Percentiles rank a stretch among this genome's conserved stretches.
phyloP scores from a whole-genome alignment of 1,284 basidiomycete species.

The Irpex sp. region DNA sequence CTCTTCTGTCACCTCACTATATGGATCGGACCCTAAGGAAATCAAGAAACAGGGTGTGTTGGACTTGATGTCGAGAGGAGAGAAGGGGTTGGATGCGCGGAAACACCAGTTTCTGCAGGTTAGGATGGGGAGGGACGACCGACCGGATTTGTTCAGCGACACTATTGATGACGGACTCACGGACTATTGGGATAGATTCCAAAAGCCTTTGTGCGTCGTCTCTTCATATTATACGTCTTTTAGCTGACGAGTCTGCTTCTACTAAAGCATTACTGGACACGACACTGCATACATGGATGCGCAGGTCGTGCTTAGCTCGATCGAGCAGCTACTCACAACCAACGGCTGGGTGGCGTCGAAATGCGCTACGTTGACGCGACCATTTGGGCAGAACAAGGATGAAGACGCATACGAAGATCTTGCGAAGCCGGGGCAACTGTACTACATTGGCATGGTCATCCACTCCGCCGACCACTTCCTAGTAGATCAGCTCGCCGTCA shows the following conservation, averaged over 20 bases:
- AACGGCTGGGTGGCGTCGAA: conserved; percentile 99
- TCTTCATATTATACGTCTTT: conserved; percentile 1
- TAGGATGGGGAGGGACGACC: conserved; percentile 78
- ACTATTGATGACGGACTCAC: conserved; percentile 70
- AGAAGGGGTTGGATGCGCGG: conserved; percentile 81
- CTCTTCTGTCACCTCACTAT: conserved; percentile 23
- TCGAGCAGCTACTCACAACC: conserved; percentile 85
- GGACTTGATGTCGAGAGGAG: conserved; percentile 78
- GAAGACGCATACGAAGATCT: conserved; percentile 87
- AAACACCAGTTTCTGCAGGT: conserved; percentile 83
- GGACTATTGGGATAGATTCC: conserved; percentile 90
- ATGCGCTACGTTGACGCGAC: conserved; percentile 84
- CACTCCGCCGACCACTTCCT: conserved; percentile 97
- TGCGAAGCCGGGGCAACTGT: conserved; percentile 74
- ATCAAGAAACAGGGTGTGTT: conserved; percentile 80
- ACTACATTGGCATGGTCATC: conserved; percentile 89
- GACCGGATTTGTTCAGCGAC: conserved; percentile 72
- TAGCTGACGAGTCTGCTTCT: neutral
- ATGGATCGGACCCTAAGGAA: conserved; percentile 36
- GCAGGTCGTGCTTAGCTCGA: conserved; percentile 79
- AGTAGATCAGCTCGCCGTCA: conserved; percentile 92
- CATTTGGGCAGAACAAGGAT: conserved; percentile 83
- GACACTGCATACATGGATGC: conserved; percentile 86
- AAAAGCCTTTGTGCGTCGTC: conserved; percentile 74
- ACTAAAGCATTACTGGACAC: conserved; percentile 65